Evolutionary conservation across 371 early-diverging fungal genomes (phyloP), one percentile per base, ranked within the genome.

Genomic region (Mucor plumbeus): DNA sequence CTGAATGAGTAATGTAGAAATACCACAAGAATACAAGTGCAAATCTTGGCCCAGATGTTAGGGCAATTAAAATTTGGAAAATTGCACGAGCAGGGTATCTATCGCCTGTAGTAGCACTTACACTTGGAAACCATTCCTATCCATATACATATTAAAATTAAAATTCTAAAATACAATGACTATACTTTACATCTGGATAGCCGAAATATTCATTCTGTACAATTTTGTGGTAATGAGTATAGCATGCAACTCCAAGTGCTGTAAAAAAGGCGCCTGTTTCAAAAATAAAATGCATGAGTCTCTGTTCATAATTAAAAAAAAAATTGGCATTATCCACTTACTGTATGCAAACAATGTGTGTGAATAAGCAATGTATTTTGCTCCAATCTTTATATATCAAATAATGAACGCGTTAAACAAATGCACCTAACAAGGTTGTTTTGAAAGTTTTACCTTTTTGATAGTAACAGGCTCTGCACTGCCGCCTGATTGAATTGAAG

Each of bases 41-140:
- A 71, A 94, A 88, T 26, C 93, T 88, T 11, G 90, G 85, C 7
- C 90, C 88, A 11, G 89, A 83, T 1, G 91, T 86, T 66, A 92
- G 71, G 5, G 93, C 94, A 71, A 92, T 92, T 38, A 92, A 77
- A 44, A 92, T 83, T 80, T 94, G 93, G 64, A 92, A 94, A 34
- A 92, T 79, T 63, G 86, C 87, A 39, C 92, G 82, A 6, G 89
- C 93, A 11, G 92, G 94, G 72, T 91, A 94, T 67, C 91, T 74
- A 74, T 94, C 94, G 59, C 94, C 94, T 26, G 91, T 92, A 0
- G 91, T 86, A 0, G 93, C 92, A 66, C 90, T 90, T 4, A 94
- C 92, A 67, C 92, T 92, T 44, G 94, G 94, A 56, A 92, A 91
- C 93, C 92, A 91, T 83, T 94, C 92, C 84, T 92, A 74, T 8